A percentile compares a stretch with the other conserved stretches of the same genome.
Evolutionary conservation across 2,329 filamentous ascomycete genomes (phyloP).

Genomic region (Biscogniauxia sp.): DNA sequence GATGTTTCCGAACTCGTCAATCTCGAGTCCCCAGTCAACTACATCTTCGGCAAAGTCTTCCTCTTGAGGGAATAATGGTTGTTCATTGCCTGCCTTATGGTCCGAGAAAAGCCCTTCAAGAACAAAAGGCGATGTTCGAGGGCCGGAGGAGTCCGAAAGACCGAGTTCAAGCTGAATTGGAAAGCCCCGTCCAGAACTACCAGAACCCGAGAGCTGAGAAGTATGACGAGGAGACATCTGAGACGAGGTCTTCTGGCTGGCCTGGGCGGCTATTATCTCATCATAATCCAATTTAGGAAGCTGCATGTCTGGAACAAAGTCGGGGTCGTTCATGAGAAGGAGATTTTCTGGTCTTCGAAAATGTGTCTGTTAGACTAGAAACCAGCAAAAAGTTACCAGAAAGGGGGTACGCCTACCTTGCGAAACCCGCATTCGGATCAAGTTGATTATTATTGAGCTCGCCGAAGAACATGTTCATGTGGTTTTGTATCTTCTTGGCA

Average conservation of each 20-base stretch:
- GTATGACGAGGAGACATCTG: constrained; percentile 25
- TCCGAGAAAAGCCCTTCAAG: constrained; percentile 28
- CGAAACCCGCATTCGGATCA: constrained; percentile 68
- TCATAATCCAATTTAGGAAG: constrained; percentile 60
- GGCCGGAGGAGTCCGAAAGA: constrained; percentile 22
- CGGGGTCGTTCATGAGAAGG: constrained; percentile 76
- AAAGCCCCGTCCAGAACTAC: constrained; percentile 18
- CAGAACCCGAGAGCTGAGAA: constrained; percentile 17
- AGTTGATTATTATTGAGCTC: constrained; percentile 57
- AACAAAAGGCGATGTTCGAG: constrained; percentile 21
- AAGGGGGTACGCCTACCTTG: constrained; percentile 56
- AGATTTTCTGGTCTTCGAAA: constrained; percentile 67
- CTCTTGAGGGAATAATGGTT: constrained; percentile 32
- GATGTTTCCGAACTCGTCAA: constrained; percentile 52
- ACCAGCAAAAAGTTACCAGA: background rate
- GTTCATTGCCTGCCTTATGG: constrained; percentile 30
- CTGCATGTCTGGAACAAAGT: constrained; percentile 67
- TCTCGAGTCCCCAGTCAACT: constrained; percentile 45
- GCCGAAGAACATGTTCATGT: constrained; percentile 67
- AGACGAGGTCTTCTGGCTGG: constrained; percentile 31
- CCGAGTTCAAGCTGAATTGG: constrained; percentile 25
- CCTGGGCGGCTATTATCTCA: constrained; percentile 33
- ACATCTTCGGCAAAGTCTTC: constrained; percentile 33
- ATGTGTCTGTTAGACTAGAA: constrained; percentile 3
- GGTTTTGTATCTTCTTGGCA: constrained; percentile 69